These are phyloP conservation scores for Cadophora malorum DNA, from an alignment of 2,329 filamentous ascomycete genomes.

Conservation along the genomic window DNA sequence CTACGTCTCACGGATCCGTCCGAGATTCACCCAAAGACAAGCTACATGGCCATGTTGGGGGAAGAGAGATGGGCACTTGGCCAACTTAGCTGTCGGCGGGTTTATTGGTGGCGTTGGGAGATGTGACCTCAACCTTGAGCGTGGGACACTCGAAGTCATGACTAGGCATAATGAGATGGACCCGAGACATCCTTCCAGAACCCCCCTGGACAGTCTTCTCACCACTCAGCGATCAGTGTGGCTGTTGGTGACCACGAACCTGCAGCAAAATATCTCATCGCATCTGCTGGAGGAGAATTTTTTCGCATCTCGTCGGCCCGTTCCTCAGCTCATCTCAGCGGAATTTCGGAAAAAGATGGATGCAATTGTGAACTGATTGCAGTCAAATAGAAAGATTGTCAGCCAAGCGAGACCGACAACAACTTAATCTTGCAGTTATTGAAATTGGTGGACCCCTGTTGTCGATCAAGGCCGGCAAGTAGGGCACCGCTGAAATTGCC, in stretches of 20 bases:
- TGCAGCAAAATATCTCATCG: slow-evolving; percentile 16
- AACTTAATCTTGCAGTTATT: background rate
- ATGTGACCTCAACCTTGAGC: slow-evolving; percentile 8
- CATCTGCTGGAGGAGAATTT: slow-evolving; percentile 14
- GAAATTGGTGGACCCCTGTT: background rate
- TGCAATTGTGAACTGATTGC: background rate
- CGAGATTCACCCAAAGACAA: slow-evolving; percentile 24
- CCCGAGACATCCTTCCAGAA: slow-evolving; percentile 25
- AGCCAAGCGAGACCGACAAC: slow-evolving; percentile 9
- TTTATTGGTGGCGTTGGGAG: slow-evolving; percentile 16
- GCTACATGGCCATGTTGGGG: slow-evolving; percentile 5
- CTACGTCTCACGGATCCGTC: slow-evolving; percentile 29
- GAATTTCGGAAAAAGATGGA: background rate
- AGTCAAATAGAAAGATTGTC: background rate
- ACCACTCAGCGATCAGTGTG: slow-evolving; percentile 13
- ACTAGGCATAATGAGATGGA: slow-evolving; percentile 5
- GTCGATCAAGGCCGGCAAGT: slow-evolving; percentile 12
- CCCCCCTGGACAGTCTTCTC: background rate
- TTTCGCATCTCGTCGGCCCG: slow-evolving; percentile 7
- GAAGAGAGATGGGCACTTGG: background rate
- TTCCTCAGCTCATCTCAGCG: slow-evolving; percentile 20
- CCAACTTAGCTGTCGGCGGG: background rate
- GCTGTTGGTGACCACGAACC: background rate
- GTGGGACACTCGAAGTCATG: slow-evolving; percentile 6
- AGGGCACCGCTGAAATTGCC: slow-evolving; percentile 15